These are phyloP conservation scores for Mucor sp. DNA, from an alignment of 371 early-diverging fungal genomes.

Conservation along the genomic window DNA sequence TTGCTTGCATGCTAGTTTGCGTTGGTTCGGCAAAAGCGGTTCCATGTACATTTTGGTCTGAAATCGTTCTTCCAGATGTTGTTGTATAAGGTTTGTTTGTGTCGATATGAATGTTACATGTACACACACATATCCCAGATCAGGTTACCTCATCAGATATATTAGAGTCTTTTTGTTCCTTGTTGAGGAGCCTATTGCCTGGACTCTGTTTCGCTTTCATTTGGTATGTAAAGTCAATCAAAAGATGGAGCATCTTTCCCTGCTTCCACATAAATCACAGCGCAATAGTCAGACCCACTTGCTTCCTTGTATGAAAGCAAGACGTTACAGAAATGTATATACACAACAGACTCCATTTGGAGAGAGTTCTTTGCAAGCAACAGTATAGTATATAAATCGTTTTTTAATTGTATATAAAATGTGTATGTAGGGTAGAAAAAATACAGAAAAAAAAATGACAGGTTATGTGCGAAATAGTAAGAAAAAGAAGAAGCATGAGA, in stretches of 20 bases:
- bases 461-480: not conserved
- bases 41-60: not conserved
- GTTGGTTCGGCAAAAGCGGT: not conserved
- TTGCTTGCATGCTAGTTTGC: not conserved
- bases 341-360: too few species aligned
- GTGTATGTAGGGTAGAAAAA: not conserved
- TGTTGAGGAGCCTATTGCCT: not conserved
- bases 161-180: not conserved
- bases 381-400: not conserved
- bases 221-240: not conserved
- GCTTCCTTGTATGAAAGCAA: not conserved
- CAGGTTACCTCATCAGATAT: not conserved
- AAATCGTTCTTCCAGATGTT: not conserved
- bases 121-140: not conserved
- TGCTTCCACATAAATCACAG: not conserved
- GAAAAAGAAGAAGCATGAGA: not conserved
- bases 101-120: not conserved
- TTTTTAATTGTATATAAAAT: not conserved
- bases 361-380: too few species aligned
- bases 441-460: constrained; percentile 6
- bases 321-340: not conserved
- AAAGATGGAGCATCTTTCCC: not conserved
- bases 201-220: not conserved
- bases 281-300: not conserved
- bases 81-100: not conserved